phyloP scores from a whole-genome alignment of 2,329 filamentous ascomycete genomes.

The Aspergillus phoenicis region DNA sequence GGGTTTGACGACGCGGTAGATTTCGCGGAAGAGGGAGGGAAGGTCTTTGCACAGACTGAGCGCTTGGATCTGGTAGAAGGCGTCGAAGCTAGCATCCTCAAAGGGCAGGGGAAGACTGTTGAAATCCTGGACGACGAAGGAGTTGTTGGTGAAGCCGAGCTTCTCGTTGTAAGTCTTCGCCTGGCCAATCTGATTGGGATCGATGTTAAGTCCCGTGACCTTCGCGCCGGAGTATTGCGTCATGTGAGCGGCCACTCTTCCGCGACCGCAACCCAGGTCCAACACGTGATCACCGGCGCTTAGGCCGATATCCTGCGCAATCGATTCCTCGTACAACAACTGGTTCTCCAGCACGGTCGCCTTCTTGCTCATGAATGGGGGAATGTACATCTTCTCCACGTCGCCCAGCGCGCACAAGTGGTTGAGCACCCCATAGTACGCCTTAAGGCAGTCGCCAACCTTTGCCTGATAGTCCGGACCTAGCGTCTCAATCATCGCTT shows the following conservation, averaged over 20 bases:
- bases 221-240: constrained; percentile 50
- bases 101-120: constrained; percentile 57
- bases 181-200: constrained; percentile 55
- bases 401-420: constrained; percentile 59
- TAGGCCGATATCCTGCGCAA: constrained; percentile 52
- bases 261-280: constrained; percentile 57
- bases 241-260: constrained; percentile 59
- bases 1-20: constrained; percentile 54
- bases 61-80: constrained; percentile 61
- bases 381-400: constrained; percentile 63
- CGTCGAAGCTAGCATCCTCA: constrained; percentile 53
- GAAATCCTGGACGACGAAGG: constrained; percentile 55
- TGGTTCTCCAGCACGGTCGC: constrained; percentile 56
- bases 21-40: constrained; percentile 50
- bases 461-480: constrained; percentile 54
- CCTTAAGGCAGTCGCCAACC: constrained; percentile 54
- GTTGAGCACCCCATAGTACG: constrained; percentile 59
- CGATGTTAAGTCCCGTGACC: constrained; percentile 58
- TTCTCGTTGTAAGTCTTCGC: constrained; percentile 49
- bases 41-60: constrained; percentile 57
- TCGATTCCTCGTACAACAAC: constrained; percentile 55
- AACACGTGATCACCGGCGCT: constrained; percentile 51
- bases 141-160: constrained; percentile 47
- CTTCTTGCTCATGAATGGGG: constrained; percentile 56
- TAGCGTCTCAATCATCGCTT: constrained; percentile 51